A percentile compares a stretch with the other conserved stretches of the same genome.
Conservation (phyloP, 2,329 filamentous ascomycete species). For the Alternaria panax region DNA sequence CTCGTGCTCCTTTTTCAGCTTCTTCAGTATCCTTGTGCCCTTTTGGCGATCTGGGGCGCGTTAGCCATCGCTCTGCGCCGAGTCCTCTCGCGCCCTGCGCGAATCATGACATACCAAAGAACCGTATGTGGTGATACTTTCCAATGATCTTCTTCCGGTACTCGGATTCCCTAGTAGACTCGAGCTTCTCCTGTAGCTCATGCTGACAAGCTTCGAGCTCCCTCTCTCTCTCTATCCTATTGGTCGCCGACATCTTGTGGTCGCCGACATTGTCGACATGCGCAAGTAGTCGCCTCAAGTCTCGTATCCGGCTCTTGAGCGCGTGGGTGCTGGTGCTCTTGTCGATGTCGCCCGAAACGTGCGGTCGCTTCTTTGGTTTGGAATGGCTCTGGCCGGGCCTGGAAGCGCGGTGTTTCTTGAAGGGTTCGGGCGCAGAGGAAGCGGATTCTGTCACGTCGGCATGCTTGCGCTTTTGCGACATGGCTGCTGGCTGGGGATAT, state of each 20-base stretch:
- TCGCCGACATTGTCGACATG: conserved; percentile 59
- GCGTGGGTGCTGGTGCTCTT: conserved; percentile 58
- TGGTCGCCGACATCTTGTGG: conserved; percentile 67
- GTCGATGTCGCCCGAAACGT: conserved; percentile 32
- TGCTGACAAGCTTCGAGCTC: conserved; percentile 72
- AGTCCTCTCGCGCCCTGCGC: conserved; percentile 2
- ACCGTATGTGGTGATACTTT: conserved; percentile 83
- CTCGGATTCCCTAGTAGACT: conserved; percentile 62
- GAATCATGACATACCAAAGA: conserved; percentile 70
- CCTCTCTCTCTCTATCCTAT: conserved; percentile 73
- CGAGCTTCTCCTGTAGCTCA: conserved; percentile 60
- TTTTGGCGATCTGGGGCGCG: conserved; percentile 70
- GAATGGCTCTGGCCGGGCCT: conserved; percentile 24
- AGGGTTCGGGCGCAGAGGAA: conserved; percentile 12
- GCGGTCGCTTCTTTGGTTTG: conserved; percentile 29
- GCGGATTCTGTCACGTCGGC: conserved; percentile 27
- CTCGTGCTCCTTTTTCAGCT: conserved; percentile 65
- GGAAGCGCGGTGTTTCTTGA: conserved; percentile 38
- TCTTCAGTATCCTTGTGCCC: conserved; percentile 71
- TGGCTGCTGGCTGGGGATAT: conserved; percentile 17
- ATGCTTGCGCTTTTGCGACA: conserved; percentile 50
- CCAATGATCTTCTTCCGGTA: conserved; percentile 74
- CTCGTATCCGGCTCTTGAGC: conserved; percentile 75
- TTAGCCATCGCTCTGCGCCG: conserved; percentile 2
- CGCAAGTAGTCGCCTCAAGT: conserved; percentile 71